Evolutionary conservation across 176 grass and related monocot species (phyloP).

Genomic region (Juncus effusus): DNA sequence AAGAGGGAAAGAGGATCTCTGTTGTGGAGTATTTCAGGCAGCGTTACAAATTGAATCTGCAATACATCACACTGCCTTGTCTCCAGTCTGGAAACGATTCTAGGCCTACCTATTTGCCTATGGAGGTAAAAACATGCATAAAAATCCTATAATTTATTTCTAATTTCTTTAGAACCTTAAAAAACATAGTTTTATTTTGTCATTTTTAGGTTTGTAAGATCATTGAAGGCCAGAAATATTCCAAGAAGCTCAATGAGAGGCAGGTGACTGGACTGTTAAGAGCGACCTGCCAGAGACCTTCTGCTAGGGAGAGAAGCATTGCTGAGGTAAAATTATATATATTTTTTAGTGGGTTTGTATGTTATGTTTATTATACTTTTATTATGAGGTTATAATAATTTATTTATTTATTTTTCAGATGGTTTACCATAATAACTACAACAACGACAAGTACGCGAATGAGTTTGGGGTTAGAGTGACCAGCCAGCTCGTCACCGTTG

Average conservation of each 20-base stretch:
- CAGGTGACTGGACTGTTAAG: conserved; percentile 64
- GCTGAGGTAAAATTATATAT: conserved; percentile 36
- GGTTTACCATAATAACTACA: conserved; percentile 47
- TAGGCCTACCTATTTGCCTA: conserved; percentile 60
- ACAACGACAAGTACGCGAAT: conserved; percentile 33
- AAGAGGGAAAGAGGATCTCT: conserved; percentile 29
- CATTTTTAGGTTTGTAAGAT: conserved; percentile 61
- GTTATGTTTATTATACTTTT: conserved; percentile 12
- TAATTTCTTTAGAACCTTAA: not conserved
- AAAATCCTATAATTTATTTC: conserved; percentile 1
- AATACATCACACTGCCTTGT: conserved; percentile 49
- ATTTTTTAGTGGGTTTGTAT: conserved; percentile 20
- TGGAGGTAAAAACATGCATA: conserved; percentile 48
- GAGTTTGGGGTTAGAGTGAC: conserved; percentile 49
- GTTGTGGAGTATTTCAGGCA: conserved; percentile 72
- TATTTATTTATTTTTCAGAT: conserved; percentile 36
- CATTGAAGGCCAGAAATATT: conserved; percentile 72
- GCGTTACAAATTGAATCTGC: conserved; percentile 41
- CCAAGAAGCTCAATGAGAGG: conserved; percentile 70
- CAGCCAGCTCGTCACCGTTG: conserved; percentile 39
- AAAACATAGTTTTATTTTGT: not conserved
- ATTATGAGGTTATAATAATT: conserved; percentile 1
- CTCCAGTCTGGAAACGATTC: conserved; percentile 67
- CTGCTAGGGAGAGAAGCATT: conserved; percentile 60
- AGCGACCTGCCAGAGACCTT: conserved; percentile 69